Conservation (phyloP, 1,139 yeast genomes). For the Meyerozyma carpophila region DNA sequence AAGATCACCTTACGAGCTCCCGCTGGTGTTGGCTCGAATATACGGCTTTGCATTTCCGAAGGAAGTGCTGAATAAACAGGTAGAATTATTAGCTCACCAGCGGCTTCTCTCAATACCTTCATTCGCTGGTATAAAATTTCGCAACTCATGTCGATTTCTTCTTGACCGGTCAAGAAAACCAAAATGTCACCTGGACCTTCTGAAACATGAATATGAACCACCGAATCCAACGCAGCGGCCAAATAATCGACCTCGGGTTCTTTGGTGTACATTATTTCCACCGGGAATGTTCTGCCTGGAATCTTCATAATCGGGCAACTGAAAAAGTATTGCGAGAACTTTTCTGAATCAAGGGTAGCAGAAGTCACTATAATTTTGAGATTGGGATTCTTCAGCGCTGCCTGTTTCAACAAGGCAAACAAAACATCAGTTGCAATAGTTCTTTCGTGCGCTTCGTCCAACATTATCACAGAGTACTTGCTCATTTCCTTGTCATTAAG, state of each 20-base stretch:
- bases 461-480: constrained; percentile 76
- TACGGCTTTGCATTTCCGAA: constrained; percentile 64
- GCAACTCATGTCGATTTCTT: constrained; percentile 87
- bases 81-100: constrained; percentile 66
- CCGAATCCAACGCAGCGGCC: constrained; percentile 75
- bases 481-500: constrained; percentile 67
- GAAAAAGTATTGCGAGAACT: constrained; percentile 74
- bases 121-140: constrained; percentile 66
- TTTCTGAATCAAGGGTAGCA: constrained; percentile 83
- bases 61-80: constrained; percentile 86
- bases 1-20: constrained; percentile 69
- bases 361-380: constrained; percentile 81
- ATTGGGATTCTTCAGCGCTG: constrained; percentile 64
- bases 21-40: constrained; percentile 69
- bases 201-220: constrained; percentile 73
- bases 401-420: constrained; percentile 77
- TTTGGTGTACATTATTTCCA: constrained; percentile 68
- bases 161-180: constrained; percentile 86
- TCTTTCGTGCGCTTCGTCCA: constrained; percentile 96
- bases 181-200: constrained; percentile 79
- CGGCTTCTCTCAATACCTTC: constrained; percentile 57
- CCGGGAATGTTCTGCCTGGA: constrained; percentile 90
- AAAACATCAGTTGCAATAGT: constrained; percentile 91
- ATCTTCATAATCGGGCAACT: constrained; percentile 76
- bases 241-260: constrained; percentile 84